phyloP scores from a whole-genome alignment of 768 basidiomycete genomes.

The Collybiopsis confluens region DNA sequence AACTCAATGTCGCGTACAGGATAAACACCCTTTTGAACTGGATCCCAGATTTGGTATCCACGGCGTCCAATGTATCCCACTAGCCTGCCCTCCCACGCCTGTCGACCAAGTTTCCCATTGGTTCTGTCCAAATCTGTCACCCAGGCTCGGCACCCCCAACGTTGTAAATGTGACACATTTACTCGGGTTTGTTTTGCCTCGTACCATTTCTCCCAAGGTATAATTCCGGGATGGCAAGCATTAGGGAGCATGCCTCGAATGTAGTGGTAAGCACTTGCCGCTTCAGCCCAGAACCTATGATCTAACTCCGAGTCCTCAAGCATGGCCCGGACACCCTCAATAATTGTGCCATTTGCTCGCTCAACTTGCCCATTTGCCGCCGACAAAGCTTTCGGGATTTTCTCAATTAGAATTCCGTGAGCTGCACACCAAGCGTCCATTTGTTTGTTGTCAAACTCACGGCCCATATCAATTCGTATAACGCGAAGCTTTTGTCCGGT shows the following conservation, averaged over 20 bases:
- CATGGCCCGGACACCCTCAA: too few species aligned
- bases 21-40: background rate
- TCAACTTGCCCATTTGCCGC: too few species aligned
- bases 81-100: constrained; percentile 13
- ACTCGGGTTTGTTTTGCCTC: background rate
- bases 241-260: background rate
- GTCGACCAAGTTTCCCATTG: constrained; percentile 11
- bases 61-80: constrained; percentile 14
- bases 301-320: too few species aligned
- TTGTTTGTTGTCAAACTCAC: too few species aligned
- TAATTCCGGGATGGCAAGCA: background rate
- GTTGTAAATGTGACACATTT: constrained; percentile 13
- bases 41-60: constrained; percentile 11
- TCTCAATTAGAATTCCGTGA: too few species aligned
- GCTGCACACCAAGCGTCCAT: too few species aligned
- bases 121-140: constrained; percentile 12
- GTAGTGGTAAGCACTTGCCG: too few species aligned
- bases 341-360: too few species aligned
- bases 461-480: too few species aligned
- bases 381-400: too few species aligned
- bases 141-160: constrained; percentile 12
- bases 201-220: constrained; percentile 1
- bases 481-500: too few species aligned
- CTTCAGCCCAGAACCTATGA: too few species aligned
- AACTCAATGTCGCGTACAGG: constrained; percentile 13